These are phyloP conservation scores for Penicillium egyptiacum DNA, from an alignment of 495 filamentous ascomycete genomes.

Conservation along the genomic window DNA sequence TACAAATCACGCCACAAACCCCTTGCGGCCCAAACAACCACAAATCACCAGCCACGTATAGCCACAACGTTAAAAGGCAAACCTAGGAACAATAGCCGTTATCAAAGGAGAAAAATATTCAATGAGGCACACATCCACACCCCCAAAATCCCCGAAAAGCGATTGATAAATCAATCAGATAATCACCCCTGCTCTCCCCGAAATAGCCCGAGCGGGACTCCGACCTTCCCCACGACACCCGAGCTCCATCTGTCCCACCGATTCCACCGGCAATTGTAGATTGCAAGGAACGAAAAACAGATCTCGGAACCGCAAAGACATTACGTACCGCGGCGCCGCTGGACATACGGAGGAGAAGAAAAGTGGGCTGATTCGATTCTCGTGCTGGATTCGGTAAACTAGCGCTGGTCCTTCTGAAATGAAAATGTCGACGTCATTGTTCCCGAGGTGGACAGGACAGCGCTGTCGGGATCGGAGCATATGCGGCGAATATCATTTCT, in stretches of 20 bases:
- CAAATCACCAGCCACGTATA: not conserved
- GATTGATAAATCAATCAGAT: constrained; percentile 17
- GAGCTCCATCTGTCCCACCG: not conserved
- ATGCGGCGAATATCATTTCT: not conserved
- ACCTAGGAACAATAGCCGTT: not conserved
- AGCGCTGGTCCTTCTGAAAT: not conserved
- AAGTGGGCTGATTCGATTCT: not conserved
- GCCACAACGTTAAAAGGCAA: not conserved
- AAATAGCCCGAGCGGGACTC: constrained; percentile 12
- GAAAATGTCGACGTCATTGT: not conserved
- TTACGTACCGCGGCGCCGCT: not conserved
- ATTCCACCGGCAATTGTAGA: not conserved
- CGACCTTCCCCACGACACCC: constrained; percentile 6
- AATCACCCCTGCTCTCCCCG: constrained; percentile 6
- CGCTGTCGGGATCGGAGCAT: not conserved
- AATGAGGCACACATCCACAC: not conserved
- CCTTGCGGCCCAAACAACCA: not conserved
- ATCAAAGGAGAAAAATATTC: not conserved
- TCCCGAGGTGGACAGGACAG: not conserved
- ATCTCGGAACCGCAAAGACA: not conserved
- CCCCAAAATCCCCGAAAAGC: not conserved
- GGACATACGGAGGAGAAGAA: not conserved
- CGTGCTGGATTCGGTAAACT: not conserved
- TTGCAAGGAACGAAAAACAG: not conserved
- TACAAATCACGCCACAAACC: not conserved